Percentiles rank a stretch among this genome's conserved stretches.
Evolutionary conservation across 1,284 basidiomycete genomes (phyloP).

Genomic region (Cutaneotrichosporon sp.): DNA sequence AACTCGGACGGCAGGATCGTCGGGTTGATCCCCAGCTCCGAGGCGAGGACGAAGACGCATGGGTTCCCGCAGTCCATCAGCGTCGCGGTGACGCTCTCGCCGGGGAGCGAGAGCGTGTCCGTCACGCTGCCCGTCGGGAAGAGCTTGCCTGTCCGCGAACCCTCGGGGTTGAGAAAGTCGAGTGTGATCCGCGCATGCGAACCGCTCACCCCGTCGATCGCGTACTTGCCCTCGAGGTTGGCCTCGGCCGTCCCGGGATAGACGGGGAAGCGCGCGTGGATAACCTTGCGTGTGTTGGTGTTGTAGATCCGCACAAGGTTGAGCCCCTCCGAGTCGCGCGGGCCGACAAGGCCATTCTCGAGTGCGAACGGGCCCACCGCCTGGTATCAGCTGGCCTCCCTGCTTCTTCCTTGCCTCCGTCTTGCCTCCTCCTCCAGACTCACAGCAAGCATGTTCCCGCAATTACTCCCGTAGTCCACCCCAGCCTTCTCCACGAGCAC

Average conservation of each 20-base stretch:
- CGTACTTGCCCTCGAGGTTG: conserved; percentile 56
- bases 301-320: conserved; percentile 23
- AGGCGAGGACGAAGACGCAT: conserved; percentile 62
- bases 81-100: conserved; percentile 56
- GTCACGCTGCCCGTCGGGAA: conserved; percentile 63
- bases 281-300: conserved; percentile 24
- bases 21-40: conserved; percentile 55
- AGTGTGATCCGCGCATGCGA: conserved; percentile 65
- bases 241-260: conserved; percentile 57
- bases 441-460: conserved; percentile 39
- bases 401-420: too few species aligned
- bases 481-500: conserved; percentile 23
- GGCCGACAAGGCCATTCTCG: conserved; percentile 24
- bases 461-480: conserved; percentile 38
- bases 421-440: neutral
- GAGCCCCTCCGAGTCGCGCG: conserved; percentile 12
- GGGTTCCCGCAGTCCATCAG: conserved; percentile 74
- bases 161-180: conserved; percentile 66
- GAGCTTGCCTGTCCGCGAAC: conserved; percentile 68
- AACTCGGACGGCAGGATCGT: conserved; percentile 55
- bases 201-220: conserved; percentile 67
- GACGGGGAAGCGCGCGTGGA: conserved; percentile 20
- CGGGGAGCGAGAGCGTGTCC: conserved; percentile 56
- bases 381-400: conserved; percentile 2
- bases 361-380: conserved; percentile 42